Evolutionary conservation across 192 early-diverging fungal genomes (phyloP).

Genomic region (Coemansia sp.): DNA sequence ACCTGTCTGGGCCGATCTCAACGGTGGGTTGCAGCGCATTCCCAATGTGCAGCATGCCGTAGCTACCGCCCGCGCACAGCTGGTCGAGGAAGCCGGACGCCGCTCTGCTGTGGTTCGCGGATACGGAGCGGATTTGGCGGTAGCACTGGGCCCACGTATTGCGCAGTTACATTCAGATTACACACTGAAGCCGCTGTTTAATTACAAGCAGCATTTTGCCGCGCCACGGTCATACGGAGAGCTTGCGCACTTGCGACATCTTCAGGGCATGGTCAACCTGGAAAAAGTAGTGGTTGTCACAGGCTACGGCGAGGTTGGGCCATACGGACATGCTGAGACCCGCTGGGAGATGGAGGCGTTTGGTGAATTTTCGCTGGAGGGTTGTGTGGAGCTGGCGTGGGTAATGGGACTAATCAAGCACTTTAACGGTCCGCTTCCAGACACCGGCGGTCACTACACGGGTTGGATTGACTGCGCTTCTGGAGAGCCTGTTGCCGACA

Average conservation of each 20-base stretch:
- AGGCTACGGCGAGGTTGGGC: conserved; percentile 92
- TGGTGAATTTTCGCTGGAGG: conserved; percentile 60
- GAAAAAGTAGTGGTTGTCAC: conserved; percentile 90
- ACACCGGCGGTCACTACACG: conserved; percentile 9
- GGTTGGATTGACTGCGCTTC: conserved; percentile 90
- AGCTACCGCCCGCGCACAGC: conserved; percentile 1
- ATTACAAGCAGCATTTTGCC: conserved; percentile 84
- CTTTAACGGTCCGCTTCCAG: conserved; percentile 54
- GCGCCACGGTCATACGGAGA: conserved; percentile 61
- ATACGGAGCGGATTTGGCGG: conserved; percentile 20
- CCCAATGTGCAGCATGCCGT: conserved; percentile 40
- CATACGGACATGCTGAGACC: conserved; percentile 86
- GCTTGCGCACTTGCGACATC: conserved; percentile 60
- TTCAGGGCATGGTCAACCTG: conserved; percentile 72
- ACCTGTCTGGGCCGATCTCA: conserved; percentile 94
- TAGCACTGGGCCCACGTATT: conserved; percentile 7
- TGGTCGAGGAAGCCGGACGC: background rate
- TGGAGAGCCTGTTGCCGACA: conserved; percentile 77
- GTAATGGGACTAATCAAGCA: conserved; percentile 91
- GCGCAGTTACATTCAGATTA: conserved; percentile 20
- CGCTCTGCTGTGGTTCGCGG: conserved; percentile 6
- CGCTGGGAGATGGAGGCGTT: conserved; percentile 97
- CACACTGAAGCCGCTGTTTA: conserved; percentile 67
- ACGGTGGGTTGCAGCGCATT: conserved; percentile 86
- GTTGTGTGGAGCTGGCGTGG: conserved; percentile 96